Conservation (phyloP, 352 stramenopile genomes). For the Globisporangium splendens region DNA sequence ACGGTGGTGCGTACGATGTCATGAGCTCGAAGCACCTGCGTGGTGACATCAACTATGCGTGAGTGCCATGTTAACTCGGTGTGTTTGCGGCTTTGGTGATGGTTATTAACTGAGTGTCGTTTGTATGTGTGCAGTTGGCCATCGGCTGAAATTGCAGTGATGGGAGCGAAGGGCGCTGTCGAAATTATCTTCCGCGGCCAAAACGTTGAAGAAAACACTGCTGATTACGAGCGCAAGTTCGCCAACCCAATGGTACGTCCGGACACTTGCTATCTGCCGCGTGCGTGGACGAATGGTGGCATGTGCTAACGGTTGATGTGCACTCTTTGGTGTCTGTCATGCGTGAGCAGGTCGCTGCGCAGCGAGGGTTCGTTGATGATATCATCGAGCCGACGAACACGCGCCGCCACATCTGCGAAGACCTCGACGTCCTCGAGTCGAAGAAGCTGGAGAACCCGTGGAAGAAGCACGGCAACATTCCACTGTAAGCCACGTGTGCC, state of each 20-base stretch:
- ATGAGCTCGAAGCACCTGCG: constrained; percentile 98
- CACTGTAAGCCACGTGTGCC: constrained; percentile 71
- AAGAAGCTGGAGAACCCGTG: constrained; percentile 93
- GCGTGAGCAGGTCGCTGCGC: constrained; percentile 82
- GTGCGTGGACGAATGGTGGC: too few relatives aligned
- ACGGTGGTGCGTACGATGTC: constrained; percentile 98
- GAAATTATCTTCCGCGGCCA: constrained; percentile 98
- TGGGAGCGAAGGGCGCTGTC: constrained; percentile 94
- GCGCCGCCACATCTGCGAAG: constrained; percentile 92
- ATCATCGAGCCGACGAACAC: constrained; percentile 96
- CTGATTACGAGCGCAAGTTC: constrained; percentile 95
- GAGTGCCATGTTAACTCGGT: constrained; percentile 19
- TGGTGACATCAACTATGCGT: constrained; percentile 97
- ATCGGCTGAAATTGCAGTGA: constrained; percentile 84
- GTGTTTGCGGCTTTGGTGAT: not conserved
- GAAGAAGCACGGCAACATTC: constrained; percentile 98
- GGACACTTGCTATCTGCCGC: not conserved
- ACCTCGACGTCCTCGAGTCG: constrained; percentile 92
- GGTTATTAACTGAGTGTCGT: constrained; percentile 14
- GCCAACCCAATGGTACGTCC: constrained; percentile 91
- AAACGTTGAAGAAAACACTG: constrained; percentile 94
- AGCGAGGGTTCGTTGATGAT: constrained; percentile 97
- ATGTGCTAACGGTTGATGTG: not conserved
- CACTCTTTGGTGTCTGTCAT: constrained; percentile 7
- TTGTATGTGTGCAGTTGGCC: constrained; percentile 39